phyloP scores from a whole-genome alignment of 768 basidiomycete genomes.

The Albatrellus ellisii region DNA sequence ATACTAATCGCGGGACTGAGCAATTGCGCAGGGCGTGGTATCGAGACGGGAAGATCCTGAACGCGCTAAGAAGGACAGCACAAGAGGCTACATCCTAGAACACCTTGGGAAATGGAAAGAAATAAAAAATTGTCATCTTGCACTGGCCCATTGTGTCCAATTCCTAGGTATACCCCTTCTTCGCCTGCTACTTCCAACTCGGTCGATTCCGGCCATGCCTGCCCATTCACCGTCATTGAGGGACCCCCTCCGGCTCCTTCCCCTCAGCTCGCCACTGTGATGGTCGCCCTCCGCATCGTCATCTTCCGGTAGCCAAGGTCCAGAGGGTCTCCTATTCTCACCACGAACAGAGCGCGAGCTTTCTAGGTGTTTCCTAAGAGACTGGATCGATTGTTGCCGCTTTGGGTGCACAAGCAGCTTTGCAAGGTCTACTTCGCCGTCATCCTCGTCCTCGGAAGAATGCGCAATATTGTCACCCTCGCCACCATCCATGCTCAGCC shows the following conservation, averaged over 20 bases:
- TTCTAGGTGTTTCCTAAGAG: slow-evolving; percentile 50
- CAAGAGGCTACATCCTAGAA: no score
- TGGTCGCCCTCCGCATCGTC: background rate
- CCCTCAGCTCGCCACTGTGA: background rate
- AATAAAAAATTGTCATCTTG: no score
- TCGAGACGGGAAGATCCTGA: no score
- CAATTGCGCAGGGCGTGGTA: no score
- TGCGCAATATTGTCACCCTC: background rate
- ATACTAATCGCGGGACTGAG: no score
- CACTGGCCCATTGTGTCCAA: background rate
- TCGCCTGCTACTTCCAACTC: background rate
- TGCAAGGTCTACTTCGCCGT: slow-evolving; percentile 48
- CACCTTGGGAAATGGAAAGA: no score
- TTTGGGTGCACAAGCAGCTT: slow-evolving; percentile 57
- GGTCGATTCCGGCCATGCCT: background rate
- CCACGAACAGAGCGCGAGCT: slow-evolving; percentile 5
- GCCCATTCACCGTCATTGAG: background rate
- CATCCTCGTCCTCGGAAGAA: slow-evolving; percentile 31
- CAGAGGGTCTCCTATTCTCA: background rate
- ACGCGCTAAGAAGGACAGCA: no score
- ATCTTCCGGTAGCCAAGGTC: background rate
- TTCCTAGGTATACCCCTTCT: background rate
- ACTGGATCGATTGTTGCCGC: slow-evolving; percentile 62
- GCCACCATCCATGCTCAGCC: slow-evolving; percentile 11
- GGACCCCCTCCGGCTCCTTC: background rate